Evolutionary conservation across 176 grass and related monocot genomes (phyloP).

Genomic region (Musa schizocarpa): DNA sequence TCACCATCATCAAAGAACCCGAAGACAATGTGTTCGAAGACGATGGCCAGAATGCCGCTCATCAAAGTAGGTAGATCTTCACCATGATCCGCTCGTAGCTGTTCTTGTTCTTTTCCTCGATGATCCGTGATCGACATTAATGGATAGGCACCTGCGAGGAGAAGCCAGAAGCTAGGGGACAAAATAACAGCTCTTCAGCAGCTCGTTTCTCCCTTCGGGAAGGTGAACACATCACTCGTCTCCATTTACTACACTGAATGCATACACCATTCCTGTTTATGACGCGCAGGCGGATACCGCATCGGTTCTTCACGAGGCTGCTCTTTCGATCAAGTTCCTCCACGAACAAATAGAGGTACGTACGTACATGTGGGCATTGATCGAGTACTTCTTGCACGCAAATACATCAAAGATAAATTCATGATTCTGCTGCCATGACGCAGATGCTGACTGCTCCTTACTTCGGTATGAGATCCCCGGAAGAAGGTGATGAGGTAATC

Average conservation of each 20-base stretch:
- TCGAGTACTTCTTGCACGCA: background rate
- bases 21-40: background rate
- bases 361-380: background rate
- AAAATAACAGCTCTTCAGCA: background rate
- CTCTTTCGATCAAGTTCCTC: background rate
- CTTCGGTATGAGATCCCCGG: background rate
- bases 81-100: background rate
- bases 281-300: background rate
- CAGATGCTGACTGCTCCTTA: background rate
- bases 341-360: background rate
- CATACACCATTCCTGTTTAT: background rate
- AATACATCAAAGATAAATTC: background rate
- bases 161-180: background rate
- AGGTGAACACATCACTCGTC: background rate
- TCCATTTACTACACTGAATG: background rate
- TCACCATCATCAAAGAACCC: background rate
- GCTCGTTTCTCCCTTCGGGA: background rate
- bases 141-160: background rate
- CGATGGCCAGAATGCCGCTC: background rate
- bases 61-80: background rate
- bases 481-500: background rate
- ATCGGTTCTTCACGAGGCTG: background rate
- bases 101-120: background rate
- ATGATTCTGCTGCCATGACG: background rate
- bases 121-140: background rate